Evolutionary conservation across 176 grass and related monocot species (phyloP), one percentile per base, ranked within the genome.

Genomic region (Carex kokanica): DNA sequence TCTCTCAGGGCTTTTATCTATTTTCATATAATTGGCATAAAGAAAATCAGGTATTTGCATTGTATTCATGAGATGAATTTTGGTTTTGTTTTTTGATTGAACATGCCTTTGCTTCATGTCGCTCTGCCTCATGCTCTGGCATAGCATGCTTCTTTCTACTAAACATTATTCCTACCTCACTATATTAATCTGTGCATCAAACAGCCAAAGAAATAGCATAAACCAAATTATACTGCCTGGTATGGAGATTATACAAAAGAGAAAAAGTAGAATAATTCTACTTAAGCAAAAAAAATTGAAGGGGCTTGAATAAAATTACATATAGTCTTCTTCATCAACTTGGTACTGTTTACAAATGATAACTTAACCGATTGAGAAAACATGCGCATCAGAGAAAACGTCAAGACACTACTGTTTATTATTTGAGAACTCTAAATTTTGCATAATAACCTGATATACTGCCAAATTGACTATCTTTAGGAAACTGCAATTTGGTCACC

Each of bases 1-100:
- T 73, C 68, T 86, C 85, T 98, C 18, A 95, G 82, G 58, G 94
- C 89, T 49, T 82, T 86, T 57, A 98, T 88, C 95, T 93, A 84
- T n/a, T 84, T 70, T 38, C 36, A 73, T 8, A 15, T 43, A 24
- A 79, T 84, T 53, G 62, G 52, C 29, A 59, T 85, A 23, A 88
- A 75, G 84, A 75, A 23, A 61, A 36, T 60, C 17, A 84, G 68
- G 53, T 14, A 84, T 21, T 80, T 3, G 25, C 12, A 52, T 45
- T n/a, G 11, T 17, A 69, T 32, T 57, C 65, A 58, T n/a, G 21
- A 29, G 14, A 78, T 32, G 54, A 13, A 63, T 63, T 64, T 51
- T 0, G 38, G 18, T 59, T 85, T 80, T 58, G 0, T 62, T 29
- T 60, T 31, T 61, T 11, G 14, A 81, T 64, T 4, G 9, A 27